A percentile compares a stretch with the other conserved stretches of the same genome.
Conservation (phyloP, 73 alveolate genomes). For the Stentor roeselii region DNA sequence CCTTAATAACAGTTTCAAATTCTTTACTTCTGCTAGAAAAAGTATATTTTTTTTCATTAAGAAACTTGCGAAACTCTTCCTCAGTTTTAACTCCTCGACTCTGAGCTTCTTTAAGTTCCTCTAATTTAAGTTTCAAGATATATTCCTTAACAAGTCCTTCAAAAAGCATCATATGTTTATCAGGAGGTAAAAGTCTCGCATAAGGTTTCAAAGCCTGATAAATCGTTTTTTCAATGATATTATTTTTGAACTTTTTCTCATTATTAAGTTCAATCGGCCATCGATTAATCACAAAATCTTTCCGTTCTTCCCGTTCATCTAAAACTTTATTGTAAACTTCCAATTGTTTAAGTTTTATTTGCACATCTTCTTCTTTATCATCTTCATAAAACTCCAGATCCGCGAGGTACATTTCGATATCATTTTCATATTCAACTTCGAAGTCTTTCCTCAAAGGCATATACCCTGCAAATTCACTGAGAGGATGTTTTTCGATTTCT, state of each 20-base stretch:
- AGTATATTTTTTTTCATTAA: conserved; percentile 58
- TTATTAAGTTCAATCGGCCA: conserved; percentile 30
- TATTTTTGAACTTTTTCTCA: conserved; percentile 29
- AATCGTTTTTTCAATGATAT: conserved; percentile 35
- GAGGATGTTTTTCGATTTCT: conserved; percentile 35
- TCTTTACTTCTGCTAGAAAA: conserved; percentile 9
- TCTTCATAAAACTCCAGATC: conserved; percentile 91
- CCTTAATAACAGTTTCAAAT: not conserved
- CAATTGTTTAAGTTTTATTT: conserved; percentile 84
- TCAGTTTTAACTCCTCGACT: conserved; percentile 63
- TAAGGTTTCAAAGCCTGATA: conserved; percentile 73
- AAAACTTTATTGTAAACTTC: conserved; percentile 88
- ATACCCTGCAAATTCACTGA: conserved; percentile 89
- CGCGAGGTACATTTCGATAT: conserved; percentile 89
- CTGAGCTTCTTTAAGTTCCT: conserved; percentile 61
- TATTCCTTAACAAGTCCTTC: conserved; percentile 61
- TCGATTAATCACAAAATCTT: conserved; percentile 91
- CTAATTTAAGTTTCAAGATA: conserved; percentile 60
- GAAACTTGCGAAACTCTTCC: conserved; percentile 64
- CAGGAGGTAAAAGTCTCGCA: conserved; percentile 72
- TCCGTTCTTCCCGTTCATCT: conserved; percentile 94
- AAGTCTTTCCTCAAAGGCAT: conserved; percentile 98
- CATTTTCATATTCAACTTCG: conserved; percentile 94
- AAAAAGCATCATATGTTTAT: conserved; percentile 70
- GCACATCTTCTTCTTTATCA: conserved; percentile 83